Conservation (phyloP, 306 rosid genomes). For the Ziziphus jujuba region DNA sequence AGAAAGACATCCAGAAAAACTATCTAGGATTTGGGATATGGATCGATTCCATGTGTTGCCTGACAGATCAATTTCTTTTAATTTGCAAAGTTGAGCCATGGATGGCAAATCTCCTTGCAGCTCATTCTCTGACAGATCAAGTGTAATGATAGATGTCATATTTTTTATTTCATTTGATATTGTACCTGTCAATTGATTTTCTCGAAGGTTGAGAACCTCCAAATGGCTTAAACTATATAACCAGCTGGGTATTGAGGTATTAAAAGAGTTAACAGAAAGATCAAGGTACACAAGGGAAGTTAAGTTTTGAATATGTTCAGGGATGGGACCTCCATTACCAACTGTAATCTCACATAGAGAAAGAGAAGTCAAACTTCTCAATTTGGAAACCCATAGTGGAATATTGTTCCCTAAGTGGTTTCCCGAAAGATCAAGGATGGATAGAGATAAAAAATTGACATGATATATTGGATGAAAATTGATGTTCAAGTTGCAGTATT, state of each 20-base stretch:
- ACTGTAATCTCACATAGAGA: neutral
- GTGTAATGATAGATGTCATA: neutral
- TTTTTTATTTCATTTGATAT: neutral
- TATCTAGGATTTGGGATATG: constrained; percentile 9
- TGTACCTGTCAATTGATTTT: neutral
- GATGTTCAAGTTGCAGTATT: neutral
- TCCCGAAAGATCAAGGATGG: neutral
- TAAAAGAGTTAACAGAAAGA: constrained; percentile 5
- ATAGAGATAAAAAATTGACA: neutral
- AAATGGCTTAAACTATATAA: neutral
- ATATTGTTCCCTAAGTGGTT: neutral
- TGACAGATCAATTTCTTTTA: constrained; percentile 4
- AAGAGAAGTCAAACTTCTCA: constrained; percentile 1
- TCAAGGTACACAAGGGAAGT: constrained; percentile 8
- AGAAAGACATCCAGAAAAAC: constrained; percentile 5
- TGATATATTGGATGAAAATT: neutral
- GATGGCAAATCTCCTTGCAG: neutral
- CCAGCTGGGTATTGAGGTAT: neutral
- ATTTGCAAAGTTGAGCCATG: neutral
- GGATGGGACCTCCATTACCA: too few relatives aligned
- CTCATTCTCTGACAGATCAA: neutral
- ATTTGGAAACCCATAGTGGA: neutral
- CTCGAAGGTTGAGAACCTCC: neutral
- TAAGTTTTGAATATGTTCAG: constrained; percentile 10
- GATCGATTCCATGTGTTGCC: neutral